Base-by-base conservation (phyloP, 495 filamentous ascomycete genomes). In the Penicillium cosmopolitanum region DNA sequence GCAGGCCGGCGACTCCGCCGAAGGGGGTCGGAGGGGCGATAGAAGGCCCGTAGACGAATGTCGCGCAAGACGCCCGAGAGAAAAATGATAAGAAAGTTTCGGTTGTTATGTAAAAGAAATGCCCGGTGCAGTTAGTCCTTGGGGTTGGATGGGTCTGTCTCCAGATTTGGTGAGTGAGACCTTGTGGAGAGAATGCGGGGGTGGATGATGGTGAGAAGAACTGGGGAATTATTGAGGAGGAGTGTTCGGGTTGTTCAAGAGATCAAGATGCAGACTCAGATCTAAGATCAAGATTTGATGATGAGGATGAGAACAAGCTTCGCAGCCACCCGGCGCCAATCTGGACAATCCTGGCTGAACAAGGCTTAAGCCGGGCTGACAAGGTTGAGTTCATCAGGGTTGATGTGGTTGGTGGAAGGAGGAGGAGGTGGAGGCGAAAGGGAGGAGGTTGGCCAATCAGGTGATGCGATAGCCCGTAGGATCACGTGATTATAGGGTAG, bases 21-120 rank as follows among this genome's bases (percentile, higher is more conserved):
- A 18, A 48, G 35, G 36, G 34, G 51, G 13, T 21, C 16, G 43
- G 43, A 46, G 43, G 46, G 46, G 10, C 46, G 18, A n/a, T 48
- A 18, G 46, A 48, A 48, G 19, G 46, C 3, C 46, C 46, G 46
- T 48, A 48, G 46, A 48, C 46, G 46, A 48, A 23, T 48, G 9
- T 48, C 21, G 46, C 23, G 46, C 46, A 28, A 28, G 46, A 46
- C 13, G 56, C 33, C 47, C 56, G 56, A 51, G 16, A 55, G 5
- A 42, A 9, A 33, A 18, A 15, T 21, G 66, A 69, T 69, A 67
- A 69, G 61, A 69, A 62, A 53, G 64, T 64, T 67, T 61, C 33
- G 57, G 23, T 36, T 21, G 38, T 69, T 69, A 69, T 44, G 66
- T 69, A 69, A 69, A 63, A 69, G 61, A 69, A 67, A 68, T 63